These are phyloP conservation scores for Pseudomassariella vexata DNA, from an alignment of 2,329 filamentous ascomycete genomes.

Conservation along the genomic window DNA sequence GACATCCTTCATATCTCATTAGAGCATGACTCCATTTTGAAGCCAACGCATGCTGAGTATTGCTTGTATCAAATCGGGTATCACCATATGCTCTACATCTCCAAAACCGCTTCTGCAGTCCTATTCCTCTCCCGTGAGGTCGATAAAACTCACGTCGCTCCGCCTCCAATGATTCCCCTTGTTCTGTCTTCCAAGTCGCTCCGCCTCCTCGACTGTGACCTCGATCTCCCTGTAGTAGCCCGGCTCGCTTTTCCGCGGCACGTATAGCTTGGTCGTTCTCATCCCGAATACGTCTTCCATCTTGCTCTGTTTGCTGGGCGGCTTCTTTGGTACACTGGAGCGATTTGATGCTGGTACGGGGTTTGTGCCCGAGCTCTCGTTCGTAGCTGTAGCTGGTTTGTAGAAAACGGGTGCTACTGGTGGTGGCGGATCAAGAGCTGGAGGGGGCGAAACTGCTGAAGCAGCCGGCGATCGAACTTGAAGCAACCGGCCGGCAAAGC, in stretches of 20 bases:
- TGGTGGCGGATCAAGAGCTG: not conserved
- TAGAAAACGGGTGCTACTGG: not conserved
- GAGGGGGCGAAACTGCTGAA: not conserved
- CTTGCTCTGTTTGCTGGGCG: constrained; percentile 11
- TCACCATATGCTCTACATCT: no score
- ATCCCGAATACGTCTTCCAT: constrained; percentile 11
- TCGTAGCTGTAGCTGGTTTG: not conserved
- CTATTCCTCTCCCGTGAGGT: constrained; percentile 24
- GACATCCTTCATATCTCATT: no score
- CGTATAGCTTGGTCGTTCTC: constrained; percentile 30
- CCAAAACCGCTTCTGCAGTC: no score
- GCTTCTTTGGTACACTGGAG: not conserved
- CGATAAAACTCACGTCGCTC: constrained; percentile 23
- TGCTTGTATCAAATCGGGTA: no score
- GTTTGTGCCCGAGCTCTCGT: no score
- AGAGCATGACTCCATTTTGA: no score
- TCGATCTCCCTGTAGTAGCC: constrained; percentile 34
- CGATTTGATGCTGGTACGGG: no score
- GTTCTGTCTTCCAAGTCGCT: constrained; percentile 9
- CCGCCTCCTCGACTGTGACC: constrained; percentile 20
- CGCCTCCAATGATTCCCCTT: constrained; percentile 17
- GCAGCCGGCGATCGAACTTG: not conserved
- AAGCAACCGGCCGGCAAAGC: constrained; percentile 9
- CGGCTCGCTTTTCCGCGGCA: constrained; percentile 27
- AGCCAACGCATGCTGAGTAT: no score